Evolutionary conservation across 1,284 basidiomycete genomes (phyloP).

Genomic region (Trametes polyzona): DNA sequence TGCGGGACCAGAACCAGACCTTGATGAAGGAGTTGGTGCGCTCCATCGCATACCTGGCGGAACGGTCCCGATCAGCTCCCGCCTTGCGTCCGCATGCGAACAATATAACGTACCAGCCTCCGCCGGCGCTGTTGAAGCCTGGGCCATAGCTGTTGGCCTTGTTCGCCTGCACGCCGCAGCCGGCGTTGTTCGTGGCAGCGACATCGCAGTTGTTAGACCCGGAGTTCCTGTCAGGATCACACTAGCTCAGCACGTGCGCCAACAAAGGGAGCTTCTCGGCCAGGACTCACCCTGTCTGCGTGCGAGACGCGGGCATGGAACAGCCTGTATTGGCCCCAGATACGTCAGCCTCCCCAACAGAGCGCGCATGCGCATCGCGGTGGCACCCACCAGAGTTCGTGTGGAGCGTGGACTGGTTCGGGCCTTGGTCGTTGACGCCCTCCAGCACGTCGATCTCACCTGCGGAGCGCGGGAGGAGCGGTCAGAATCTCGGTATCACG

Average conservation of each 20-base stretch:
- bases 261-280: not conserved
- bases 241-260: not conserved
- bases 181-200: constrained; percentile 56
- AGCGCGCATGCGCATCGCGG: not conserved
- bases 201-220: constrained; percentile 51
- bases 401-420: constrained; percentile 68
- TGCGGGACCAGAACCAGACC: constrained; percentile 64
- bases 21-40: constrained; percentile 52
- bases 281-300: constrained; percentile 52
- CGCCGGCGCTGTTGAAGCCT: constrained; percentile 57
- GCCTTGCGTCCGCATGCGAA: not conserved
- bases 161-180: constrained; percentile 59
- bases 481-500: constrained; percentile 6
- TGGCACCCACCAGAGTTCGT: constrained; percentile 47
- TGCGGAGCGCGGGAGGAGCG: constrained; percentile 25
- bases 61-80: not conserved
- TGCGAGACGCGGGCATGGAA: constrained; percentile 54
- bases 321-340: constrained; percentile 47
- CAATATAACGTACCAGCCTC: constrained; percentile 46
- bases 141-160: constrained; percentile 52
- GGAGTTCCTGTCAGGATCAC: constrained; percentile 21
- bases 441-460: constrained; percentile 75
- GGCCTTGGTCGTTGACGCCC: constrained; percentile 60
- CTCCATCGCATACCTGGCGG: constrained; percentile 46
- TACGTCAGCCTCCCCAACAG: not conserved